A percentile compares a stretch with the other conserved stretches of the same genome.
phyloP scores from a whole-genome alignment of 225 moss, liverwort and hornwort genomes.

The Neckera pumila region DNA sequence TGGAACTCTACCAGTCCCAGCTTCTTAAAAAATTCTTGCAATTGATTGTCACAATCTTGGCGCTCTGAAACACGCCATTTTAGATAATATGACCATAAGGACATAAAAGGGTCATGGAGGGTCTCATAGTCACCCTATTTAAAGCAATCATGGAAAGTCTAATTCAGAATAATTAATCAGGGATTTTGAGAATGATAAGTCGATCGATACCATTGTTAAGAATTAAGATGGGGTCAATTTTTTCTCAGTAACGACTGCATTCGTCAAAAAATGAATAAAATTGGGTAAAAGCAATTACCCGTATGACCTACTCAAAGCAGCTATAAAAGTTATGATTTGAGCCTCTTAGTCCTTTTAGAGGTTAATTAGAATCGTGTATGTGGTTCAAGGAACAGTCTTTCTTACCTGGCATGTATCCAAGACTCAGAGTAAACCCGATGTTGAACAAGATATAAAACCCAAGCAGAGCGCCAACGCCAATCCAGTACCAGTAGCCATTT shows the following conservation, averaged over 20 bases:
- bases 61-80: too few relatives aligned
- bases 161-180: background rate
- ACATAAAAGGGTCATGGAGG: background rate
- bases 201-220: background rate
- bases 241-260: background rate
- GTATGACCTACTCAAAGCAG: too few relatives aligned
- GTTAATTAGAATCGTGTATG: background rate
- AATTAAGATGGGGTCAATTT: background rate
- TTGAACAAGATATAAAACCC: conserved; percentile 49
- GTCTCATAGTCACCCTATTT: background rate
- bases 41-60: background rate
- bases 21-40: background rate
- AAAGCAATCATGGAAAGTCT: background rate
- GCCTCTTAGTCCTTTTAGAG: background rate
- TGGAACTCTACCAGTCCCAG: background rate
- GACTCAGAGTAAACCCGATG: conserved; percentile 39
- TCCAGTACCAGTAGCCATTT: conserved; percentile 39
- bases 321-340: background rate
- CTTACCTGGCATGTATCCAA: conserved; percentile 48
- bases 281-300: background rate
- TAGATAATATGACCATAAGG: background rate
- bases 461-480: conserved; percentile 25
- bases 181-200: background rate
- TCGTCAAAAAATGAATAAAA: background rate
- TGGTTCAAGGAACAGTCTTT: background rate